Base-by-base conservation (phyloP, 1,284 basidiomycete species). In the Cutaneotrichosporon curvatum region DNA sequence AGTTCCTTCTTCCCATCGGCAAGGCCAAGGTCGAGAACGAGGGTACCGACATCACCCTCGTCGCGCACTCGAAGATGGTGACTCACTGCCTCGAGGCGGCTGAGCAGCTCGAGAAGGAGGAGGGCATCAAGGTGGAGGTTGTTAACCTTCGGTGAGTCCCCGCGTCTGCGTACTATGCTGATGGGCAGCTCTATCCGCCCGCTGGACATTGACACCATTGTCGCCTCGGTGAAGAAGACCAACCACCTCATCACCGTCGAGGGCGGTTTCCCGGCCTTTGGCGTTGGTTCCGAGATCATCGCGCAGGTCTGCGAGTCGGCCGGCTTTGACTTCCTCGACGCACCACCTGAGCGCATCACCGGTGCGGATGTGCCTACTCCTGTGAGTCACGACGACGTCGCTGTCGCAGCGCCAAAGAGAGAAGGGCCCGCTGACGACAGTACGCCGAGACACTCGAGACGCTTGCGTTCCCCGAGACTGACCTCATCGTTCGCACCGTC, bases 241-340 rank as follows among this genome's bases (percentile, higher is more conserved):
- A 95, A 94, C 77, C 79, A 89, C 56, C 79, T 98, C 53, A 78
- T 98, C 51, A 89, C 87, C 47, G 91, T 92, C 50, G 95, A 99
- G 75, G 91, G 91, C 74, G 95, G 95, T 45, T 99, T 96, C 88
- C 95, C 95, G 39, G 84, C 81, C 40, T 98, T 97, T 72, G 90
- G 95, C 75, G 91, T 99, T 47, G 94, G 94, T 56, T 91, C 88
- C 62, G 95, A 99, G 75, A 95, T 99, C 64, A 89, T 87, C 61
- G 92, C 94, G 14, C 89, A 94, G 73, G 86, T 95, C 62, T 79
- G 92, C 55, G 94, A 98, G 79, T 90, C 87, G 62, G 85, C 92
- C 61, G 91, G 88, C 6, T 96, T 92, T 67, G 89, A 95, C 75
- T 94, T 88, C 76, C 83, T 97, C 40, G 95, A 99, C 75, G 92